Evolutionary conservation across 1,284 basidiomycete species (phyloP).

Genomic region (Neolentinus lepideus): DNA sequence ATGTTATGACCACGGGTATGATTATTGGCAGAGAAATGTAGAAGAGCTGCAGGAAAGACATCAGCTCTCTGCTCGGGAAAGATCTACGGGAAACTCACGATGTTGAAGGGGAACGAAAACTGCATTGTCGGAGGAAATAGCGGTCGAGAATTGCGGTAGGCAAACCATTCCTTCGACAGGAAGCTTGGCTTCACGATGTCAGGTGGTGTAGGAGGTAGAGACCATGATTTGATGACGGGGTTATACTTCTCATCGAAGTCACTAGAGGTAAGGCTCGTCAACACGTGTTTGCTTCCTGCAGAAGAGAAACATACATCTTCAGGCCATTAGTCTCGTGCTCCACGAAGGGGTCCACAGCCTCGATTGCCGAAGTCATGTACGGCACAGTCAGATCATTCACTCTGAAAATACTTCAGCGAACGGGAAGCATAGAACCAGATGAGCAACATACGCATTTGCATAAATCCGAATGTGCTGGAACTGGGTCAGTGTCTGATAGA

Average conservation of each 20-base stretch:
- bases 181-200: constrained; percentile 27
- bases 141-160: constrained; percentile 26
- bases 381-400: constrained; percentile 79
- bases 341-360: constrained; percentile 61
- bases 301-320: constrained; percentile 42
- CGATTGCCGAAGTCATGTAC: constrained; percentile 73
- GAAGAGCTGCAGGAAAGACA: constrained; percentile 31
- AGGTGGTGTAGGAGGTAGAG: constrained; percentile 31
- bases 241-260: constrained; percentile 48
- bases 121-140: constrained; percentile 61
- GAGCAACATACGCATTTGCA: constrained; percentile 65
- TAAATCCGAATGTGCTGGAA: constrained; percentile 78
- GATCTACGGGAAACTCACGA: constrained; percentile 39
- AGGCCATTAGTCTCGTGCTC: constrained; percentile 52
- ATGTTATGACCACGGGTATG: constrained; percentile 48
- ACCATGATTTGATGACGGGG: constrained; percentile 46
- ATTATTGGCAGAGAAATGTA: constrained; percentile 55
- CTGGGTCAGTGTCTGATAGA: constrained; percentile 65
- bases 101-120: constrained; percentile 62
- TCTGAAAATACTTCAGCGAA: constrained; percentile 20
- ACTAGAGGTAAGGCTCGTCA: constrained; percentile 24
- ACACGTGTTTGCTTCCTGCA: constrained; percentile 11
- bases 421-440: background rate
- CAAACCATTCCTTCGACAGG: constrained; percentile 41
- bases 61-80: background rate